Evolutionary conservation across 2,329 filamentous ascomycete genomes (phyloP).

Genomic region (Apiospora pterosperma): DNA sequence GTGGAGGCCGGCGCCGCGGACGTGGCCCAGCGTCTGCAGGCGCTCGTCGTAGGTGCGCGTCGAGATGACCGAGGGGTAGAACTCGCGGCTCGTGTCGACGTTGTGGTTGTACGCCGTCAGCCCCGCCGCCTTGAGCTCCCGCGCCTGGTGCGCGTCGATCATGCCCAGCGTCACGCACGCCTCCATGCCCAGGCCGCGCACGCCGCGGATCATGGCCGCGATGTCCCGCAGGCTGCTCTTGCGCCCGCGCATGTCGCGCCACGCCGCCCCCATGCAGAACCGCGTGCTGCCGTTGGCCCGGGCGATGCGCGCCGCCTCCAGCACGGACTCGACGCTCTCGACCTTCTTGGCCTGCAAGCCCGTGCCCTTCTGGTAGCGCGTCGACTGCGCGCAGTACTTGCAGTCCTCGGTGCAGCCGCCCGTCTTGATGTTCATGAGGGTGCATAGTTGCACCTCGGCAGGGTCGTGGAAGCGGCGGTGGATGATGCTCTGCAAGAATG

Average conservation of each 20-base stretch:
- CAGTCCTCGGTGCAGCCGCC: conserved; percentile 91
- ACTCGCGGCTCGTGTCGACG: conserved; percentile 84
- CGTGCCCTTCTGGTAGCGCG: conserved; percentile 71
- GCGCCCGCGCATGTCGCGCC: conserved; percentile 89
- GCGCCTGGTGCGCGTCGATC: conserved; percentile 79
- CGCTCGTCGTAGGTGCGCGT: conserved; percentile 86
- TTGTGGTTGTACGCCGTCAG: conserved; percentile 95
- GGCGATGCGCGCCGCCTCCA: conserved; percentile 72
- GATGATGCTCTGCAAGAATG: conserved; percentile 58
- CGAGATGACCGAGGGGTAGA: conserved; percentile 82
- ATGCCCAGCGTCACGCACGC: conserved; percentile 91
- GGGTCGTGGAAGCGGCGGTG: conserved; percentile 86
- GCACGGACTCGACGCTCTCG: conserved; percentile 74
- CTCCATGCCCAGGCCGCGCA: conserved; percentile 81
- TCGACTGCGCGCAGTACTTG: conserved; percentile 88
- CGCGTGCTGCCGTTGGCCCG: conserved; percentile 82
- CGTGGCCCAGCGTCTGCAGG: conserved; percentile 72
- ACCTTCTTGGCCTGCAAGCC: conserved; percentile 79
- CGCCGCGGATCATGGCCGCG: conserved; percentile 79
- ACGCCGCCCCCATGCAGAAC: conserved; percentile 94
- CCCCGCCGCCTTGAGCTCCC: conserved; percentile 77
- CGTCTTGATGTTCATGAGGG: conserved; percentile 95
- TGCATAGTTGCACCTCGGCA: conserved; percentile 84
- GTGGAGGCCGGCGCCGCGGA: conserved; percentile 81
- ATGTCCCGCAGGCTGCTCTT: conserved; percentile 82